phyloP scores from a whole-genome alignment of 1,284 basidiomycete genomes.

The Malassezia cuniculi region DNA sequence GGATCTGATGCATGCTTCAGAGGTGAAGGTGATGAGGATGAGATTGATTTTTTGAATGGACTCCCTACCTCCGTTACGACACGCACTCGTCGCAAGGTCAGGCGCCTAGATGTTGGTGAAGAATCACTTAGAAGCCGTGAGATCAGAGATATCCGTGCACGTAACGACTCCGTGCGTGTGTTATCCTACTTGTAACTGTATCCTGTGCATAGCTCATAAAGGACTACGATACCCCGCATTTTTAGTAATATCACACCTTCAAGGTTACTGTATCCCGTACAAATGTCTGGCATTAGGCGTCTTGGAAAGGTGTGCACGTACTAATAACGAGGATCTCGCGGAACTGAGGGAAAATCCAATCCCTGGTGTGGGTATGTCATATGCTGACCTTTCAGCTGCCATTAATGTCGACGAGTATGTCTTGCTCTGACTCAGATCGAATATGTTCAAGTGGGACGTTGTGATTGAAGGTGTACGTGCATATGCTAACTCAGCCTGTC shows the following conservation, averaged over 20 bases:
- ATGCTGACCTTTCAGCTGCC: background rate
- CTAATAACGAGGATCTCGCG: slow-evolving; percentile 10
- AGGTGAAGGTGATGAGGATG: too few relatives aligned
- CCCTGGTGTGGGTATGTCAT: slow-evolving; percentile 6
- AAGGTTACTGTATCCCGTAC: background rate
- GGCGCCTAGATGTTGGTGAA: slow-evolving; percentile 4
- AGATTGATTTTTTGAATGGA: slow-evolving; percentile 4
- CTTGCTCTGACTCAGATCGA: slow-evolving; percentile 2
- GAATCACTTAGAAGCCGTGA: slow-evolving; percentile 1
- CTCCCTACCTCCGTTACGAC: background rate
- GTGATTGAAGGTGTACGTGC: slow-evolving; percentile 4
- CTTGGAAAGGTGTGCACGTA: slow-evolving; percentile 8
- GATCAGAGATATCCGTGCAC: too few relatives aligned
- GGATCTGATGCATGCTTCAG: too few relatives aligned
- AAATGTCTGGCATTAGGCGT: slow-evolving; percentile 9
- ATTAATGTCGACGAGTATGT: slow-evolving; percentile 8
- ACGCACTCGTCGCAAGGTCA: slow-evolving; percentile 6
- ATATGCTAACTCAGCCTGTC: background rate
- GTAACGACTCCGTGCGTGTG: too few relatives aligned
- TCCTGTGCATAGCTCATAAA: too few relatives aligned
- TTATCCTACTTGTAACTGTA: background rate
- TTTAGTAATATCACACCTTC: background rate
- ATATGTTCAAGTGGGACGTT: slow-evolving; percentile 8
- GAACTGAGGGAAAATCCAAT: slow-evolving; percentile 2
- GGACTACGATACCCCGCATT: background rate